phyloP scores from a whole-genome alignment of 2,329 filamentous ascomycete species.

The Apiospora aurea region DNA sequence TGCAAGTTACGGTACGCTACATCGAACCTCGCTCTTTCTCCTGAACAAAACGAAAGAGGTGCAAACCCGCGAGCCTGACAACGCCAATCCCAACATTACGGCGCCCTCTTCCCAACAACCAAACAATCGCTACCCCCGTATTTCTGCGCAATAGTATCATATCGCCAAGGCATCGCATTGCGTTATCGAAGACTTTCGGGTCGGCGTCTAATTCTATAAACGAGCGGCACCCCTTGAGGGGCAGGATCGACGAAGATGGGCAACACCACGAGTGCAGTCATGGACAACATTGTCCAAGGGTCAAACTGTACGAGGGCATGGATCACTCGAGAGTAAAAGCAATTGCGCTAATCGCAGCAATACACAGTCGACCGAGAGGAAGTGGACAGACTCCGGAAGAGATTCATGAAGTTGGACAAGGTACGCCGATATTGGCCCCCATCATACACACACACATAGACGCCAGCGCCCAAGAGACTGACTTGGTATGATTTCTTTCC shows the following conservation, averaged over 20 bases:
- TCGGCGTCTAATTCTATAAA: not conserved
- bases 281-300: slow-evolving; percentile 95
- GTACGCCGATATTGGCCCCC: slow-evolving; percentile 53
- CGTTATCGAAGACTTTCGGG: slow-evolving; percentile 1
- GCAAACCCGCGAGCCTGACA: slow-evolving; percentile 4
- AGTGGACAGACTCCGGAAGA: slow-evolving; percentile 92
- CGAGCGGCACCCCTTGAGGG: slow-evolving; percentile 23
- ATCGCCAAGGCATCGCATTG: not conserved
- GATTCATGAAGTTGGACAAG: slow-evolving; percentile 99
- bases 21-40: slow-evolving; percentile 15
- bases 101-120: not conserved
- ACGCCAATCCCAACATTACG: slow-evolving; percentile 1
- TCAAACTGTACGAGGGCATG: slow-evolving; percentile 79
- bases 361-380: slow-evolving; percentile 94
- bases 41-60: not conserved
- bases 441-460: not conserved
- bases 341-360: slow-evolving; percentile 18
- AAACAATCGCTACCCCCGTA: not conserved
- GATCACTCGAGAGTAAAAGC: not conserved
- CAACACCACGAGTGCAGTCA: slow-evolving; percentile 74
- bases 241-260: slow-evolving; percentile 56
- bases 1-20: slow-evolving; percentile 20
- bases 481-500: not conserved
- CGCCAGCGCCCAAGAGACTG: slow-evolving; percentile 28
- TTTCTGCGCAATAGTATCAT: not conserved